Conservation (phyloP, 768 basidiomycete genomes). For the Tulasnella sp. region DNA sequence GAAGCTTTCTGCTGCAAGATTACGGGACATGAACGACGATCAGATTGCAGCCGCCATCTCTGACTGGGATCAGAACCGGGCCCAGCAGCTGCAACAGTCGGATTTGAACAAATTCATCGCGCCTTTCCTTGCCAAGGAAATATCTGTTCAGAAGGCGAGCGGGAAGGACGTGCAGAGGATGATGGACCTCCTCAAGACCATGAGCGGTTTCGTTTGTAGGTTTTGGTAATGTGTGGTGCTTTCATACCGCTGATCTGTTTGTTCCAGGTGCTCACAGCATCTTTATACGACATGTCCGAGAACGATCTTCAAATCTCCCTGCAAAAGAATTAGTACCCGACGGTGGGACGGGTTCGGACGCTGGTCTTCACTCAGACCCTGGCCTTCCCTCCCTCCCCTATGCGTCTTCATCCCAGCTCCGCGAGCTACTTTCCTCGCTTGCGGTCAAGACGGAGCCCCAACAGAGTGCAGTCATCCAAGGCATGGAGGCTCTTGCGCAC, state of each 20-base stretch:
- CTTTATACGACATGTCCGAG: background rate
- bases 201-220: background rate
- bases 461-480: background rate
- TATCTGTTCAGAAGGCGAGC: conserved; percentile 9
- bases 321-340: background rate
- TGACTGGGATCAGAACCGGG: background rate
- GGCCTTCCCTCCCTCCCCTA: background rate
- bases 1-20: background rate
- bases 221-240: background rate
- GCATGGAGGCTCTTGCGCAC: background rate
- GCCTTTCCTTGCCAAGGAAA: conserved; percentile 4
- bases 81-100: background rate
- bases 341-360: background rate
- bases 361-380: background rate
- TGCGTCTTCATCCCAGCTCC: background rate
- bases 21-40: background rate
- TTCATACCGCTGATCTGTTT: background rate
- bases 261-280: background rate
- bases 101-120: background rate
- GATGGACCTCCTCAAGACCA: background rate
- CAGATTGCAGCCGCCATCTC: background rate
- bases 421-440: background rate
- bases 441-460: background rate
- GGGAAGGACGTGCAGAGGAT: conserved; percentile 2
- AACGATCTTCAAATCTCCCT: background rate